Evolutionary conservation across 441 rosid genomes (phyloP).

Genomic region (Melastoma candidum): DNA sequence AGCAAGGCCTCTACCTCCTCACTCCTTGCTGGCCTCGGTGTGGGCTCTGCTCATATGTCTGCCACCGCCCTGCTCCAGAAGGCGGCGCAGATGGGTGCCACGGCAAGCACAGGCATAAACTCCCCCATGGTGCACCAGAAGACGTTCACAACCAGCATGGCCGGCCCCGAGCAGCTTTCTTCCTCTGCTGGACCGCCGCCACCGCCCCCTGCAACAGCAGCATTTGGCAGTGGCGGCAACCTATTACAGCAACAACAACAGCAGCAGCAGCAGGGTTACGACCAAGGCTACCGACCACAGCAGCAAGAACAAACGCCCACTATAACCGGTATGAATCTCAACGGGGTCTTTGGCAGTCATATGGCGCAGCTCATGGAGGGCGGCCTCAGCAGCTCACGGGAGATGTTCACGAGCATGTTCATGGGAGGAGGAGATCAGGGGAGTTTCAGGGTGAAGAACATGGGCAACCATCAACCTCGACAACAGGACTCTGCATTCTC

Average conservation of each 20-base stretch:
- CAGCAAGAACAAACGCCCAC: constrained; percentile 13
- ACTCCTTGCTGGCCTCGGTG: background rate
- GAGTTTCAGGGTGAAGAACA: constrained; percentile 12
- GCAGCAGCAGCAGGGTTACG: background rate
- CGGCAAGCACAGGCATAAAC: constrained; percentile 48
- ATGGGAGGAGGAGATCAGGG: constrained; percentile 19
- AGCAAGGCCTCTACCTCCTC: constrained; percentile 18
- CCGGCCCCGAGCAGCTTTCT: constrained; percentile 27
- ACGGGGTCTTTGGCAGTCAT: constrained; percentile 16
- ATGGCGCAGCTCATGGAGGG: constrained; percentile 18
- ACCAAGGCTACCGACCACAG: background rate
- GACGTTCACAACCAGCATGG: constrained; percentile 38
- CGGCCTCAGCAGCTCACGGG: constrained; percentile 18
- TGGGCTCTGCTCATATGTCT: constrained; percentile 40
- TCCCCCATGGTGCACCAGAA: constrained; percentile 59
- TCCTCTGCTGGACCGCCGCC: constrained; percentile 20
- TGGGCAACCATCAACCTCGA: constrained; percentile 22
- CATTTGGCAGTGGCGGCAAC: background rate
- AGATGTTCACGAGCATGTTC: constrained; percentile 35
- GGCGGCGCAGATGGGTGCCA: constrained; percentile 59
- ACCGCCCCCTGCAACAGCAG: background rate
- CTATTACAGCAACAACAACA: constrained; percentile 17
- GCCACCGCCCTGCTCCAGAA: constrained; percentile 49
- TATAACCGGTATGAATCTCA: constrained; percentile 17
- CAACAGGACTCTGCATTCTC: no score